Evolutionary conservation across 1,139 yeast genomes (phyloP).

Genomic region (Yamadazyma buinensis): DNA sequence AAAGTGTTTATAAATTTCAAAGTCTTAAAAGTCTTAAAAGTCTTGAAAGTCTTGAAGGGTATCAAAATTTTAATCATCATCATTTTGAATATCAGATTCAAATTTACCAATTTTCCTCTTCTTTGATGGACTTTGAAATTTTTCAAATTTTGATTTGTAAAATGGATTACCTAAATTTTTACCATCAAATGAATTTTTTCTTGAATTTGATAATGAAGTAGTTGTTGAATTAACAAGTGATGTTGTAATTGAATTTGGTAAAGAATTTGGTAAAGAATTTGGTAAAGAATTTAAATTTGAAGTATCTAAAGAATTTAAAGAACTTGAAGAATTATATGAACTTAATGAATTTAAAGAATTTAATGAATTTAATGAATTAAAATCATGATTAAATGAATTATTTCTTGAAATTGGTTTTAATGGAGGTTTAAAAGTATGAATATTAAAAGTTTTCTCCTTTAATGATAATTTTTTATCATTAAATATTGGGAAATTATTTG

Average conservation of each 20-base stretch:
- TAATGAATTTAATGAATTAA: too few species aligned
- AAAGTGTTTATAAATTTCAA: too few species aligned
- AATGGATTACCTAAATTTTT: conserved; percentile 15
- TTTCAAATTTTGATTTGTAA: conserved; percentile 13
- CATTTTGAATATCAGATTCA: too few species aligned
- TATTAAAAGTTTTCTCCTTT: conserved; percentile 4
- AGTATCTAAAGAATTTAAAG: neutral
- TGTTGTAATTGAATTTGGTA: neutral
- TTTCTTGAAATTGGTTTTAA: conserved; percentile 10
- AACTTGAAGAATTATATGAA: neutral
- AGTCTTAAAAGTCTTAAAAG: too few species aligned
- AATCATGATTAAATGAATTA: neutral
- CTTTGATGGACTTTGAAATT: conserved; percentile 12
- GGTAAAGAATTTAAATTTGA: neutral
- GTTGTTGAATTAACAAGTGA: neutral
- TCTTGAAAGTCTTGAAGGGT: too few species aligned
- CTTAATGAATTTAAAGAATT: too few species aligned
- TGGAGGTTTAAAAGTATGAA: conserved; percentile 13
- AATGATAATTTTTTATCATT: conserved; percentile 9
- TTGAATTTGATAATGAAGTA: neutral
- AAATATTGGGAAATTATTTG: conserved; percentile 10
- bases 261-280: neutral
- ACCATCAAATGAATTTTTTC: conserved; percentile 1
- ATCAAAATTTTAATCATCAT: too few species aligned
- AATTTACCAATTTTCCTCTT: conserved; percentile 11